Percentiles rank a stretch among this genome's conserved stretches.
phyloP scores from a whole-genome alignment of 2,329 filamentous ascomycete genomes.

The Aspergillus quadricinctus region DNA sequence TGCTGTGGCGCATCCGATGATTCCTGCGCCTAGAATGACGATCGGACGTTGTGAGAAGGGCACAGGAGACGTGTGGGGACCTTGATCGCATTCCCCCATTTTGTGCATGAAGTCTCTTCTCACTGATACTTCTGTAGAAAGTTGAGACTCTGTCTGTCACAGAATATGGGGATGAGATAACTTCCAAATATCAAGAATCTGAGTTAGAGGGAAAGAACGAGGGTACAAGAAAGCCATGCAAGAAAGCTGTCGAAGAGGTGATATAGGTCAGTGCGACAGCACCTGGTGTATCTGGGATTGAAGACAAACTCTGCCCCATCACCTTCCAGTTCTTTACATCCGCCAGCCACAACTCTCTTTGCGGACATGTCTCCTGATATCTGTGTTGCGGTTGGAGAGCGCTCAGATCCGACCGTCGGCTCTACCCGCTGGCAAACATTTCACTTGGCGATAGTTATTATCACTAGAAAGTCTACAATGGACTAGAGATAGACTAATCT shows the following conservation, averaged over 20 bases:
- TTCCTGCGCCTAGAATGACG: slow-evolving; percentile 36
- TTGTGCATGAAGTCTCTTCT: neutral
- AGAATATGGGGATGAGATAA: neutral
- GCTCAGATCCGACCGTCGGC: slow-evolving; percentile 12
- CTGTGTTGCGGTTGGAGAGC: slow-evolving; percentile 4
- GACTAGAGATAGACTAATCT: neutral
- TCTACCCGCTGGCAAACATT: slow-evolving; percentile 4
- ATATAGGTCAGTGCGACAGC: neutral
- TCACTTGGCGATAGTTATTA: neutral
- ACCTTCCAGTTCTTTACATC: neutral
- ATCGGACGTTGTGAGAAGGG: slow-evolving; percentile 34
- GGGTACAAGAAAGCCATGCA: neutral
- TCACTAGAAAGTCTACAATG: neutral
- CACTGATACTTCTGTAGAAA: neutral
- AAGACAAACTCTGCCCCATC: neutral
- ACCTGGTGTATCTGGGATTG: neutral
- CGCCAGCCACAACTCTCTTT: neutral
- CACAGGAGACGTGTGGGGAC: slow-evolving; percentile 17
- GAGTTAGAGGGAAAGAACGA: neutral
- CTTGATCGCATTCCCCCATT: slow-evolving; percentile 18
- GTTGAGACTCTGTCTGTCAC: neutral
- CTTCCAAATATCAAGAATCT: neutral
- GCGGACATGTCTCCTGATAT: neutral
- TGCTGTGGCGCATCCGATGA: slow-evolving; percentile 37
- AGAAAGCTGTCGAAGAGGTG: neutral